Evolutionary conservation across 1,139 yeast genomes (phyloP), one percentile per base, ranked within the genome.

Genomic region (Saccharomyces uvarum): DNA sequence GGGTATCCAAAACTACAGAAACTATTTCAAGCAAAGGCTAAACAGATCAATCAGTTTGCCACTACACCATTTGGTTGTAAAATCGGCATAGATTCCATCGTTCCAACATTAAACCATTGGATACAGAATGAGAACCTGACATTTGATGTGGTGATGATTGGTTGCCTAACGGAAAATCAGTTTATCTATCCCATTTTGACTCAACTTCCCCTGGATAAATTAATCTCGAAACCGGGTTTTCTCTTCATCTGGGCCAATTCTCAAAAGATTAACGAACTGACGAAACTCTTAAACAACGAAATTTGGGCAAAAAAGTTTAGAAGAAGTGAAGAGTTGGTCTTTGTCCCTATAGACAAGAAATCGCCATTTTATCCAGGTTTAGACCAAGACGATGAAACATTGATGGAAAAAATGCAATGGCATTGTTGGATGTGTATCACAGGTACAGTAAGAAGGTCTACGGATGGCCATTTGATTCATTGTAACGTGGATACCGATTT

Each of bases 361-460:
- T 82, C 88, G 0, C 82, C 82, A 0, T 82, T 79, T 64, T 83
- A 79, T 61, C 88, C 88, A 0, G 73, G 73, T 6, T 77, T 78
- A 51, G 77, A 72, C 48, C 63, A 61, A 13, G 77, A 77, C 32
- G 81, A 78, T 54, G 71, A 72, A 5, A 71, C 78, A 11, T 57
- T 78, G 24, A 67, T 79, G 49, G 79, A 77, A 54, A 76, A 73
- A 58, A 74, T 76, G 71, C 95, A 86, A 66, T 90, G 97, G 97
- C 97, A 91, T 70, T 91, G 97, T 64, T 87, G 96, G 86, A 88
- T 91, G 97, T 93, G 97, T 61, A 86, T 91, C 54, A 90, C 96
- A 2, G 97, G 97, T 4, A 91, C 97, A 0, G 91, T 91, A 11
- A 77, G 97, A 65, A 78, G 97, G 62, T 82, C 95, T 1, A 83